Evolutionary conservation across 108 stramenopile genomes (phyloP), one percentile per base, ranked within the genome.

Genomic region (Skeletonema costatum): DNA sequence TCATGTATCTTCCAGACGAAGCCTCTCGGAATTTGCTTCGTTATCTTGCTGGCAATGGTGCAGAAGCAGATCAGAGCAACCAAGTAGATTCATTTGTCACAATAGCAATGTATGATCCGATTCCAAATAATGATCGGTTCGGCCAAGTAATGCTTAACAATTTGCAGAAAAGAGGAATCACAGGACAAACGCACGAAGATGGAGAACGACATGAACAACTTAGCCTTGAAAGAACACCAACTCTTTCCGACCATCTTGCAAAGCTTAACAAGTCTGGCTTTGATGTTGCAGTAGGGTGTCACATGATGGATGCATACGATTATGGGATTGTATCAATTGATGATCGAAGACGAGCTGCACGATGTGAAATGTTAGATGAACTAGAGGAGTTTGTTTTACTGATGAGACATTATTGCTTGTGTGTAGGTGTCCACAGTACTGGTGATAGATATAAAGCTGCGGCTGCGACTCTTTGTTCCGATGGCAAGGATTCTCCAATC

Each of bases 331-430:
- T 96, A 5, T 77, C 87, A 0, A 46, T 53, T 0, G 82, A 77
- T 32, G 90, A 96, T 60, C 85, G 90, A 13, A 76, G 67, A 44
- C 64, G 60, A 1, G 91, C 95, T 30, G 87, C 87, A 71, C 75
- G 75, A 69, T 81, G 83, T 60, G 95, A 96, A 80, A 91, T 92
- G 78, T 76, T 96, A 75, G 95, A 96, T 76, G 95, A 96, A 77
- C 30, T 90, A 50, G 95, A 96, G 70, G 95, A 96, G 76, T 93
- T 87, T 83, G 76, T 77, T 4, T 70, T 96, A 73, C 80, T 96
- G 53, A 93, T 96, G 92, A 73, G 62, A 33, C 94, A 95, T 66
- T 95, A 95, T 67, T 90, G 89, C 42, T 87, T 95, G 32, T 60
- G 87, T 1, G 79, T 91, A 9, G 90, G 70, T 56, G 78, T 80